A percentile compares a stretch with the other conserved stretches of the same genome.
Evolutionary conservation across 208 protist genomes (phyloP).

Genomic region (Wallacemonas sp.): DNA sequence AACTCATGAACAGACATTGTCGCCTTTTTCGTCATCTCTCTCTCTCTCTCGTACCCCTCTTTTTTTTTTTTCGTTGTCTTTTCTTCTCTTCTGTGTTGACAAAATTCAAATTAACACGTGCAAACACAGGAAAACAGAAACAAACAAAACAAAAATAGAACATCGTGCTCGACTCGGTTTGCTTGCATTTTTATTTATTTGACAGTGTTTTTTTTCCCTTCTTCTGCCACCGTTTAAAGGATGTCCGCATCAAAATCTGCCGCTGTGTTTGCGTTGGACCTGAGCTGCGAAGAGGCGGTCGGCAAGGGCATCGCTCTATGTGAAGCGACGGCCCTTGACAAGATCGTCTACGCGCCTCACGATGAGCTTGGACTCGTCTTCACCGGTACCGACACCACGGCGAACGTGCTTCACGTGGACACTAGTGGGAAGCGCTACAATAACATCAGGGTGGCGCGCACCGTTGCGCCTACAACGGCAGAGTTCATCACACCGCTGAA

Average conservation of each 20-base stretch:
- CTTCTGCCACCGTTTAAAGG: background rate
- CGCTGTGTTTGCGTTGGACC: constrained; percentile 56
- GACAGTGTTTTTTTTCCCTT: background rate
- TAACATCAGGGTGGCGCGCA: constrained; percentile 38
- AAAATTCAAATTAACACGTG: background rate
- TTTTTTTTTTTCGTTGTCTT: constrained; percentile 10
- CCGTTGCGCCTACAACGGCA: constrained; percentile 21
- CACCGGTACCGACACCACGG: constrained; percentile 36
- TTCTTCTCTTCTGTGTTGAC: constrained; percentile 6
- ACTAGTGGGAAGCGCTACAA: constrained; percentile 13
- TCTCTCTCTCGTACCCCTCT: too few species aligned
- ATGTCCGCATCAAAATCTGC: constrained; percentile 32
- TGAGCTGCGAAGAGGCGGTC: constrained; percentile 27
- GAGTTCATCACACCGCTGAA: constrained; percentile 18
- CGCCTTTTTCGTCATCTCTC: too few species aligned
- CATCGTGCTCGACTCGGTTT: background rate
- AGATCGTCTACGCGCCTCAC: constrained; percentile 48
- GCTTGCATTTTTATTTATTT: background rate
- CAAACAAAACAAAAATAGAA: background rate
- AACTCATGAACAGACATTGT: too few species aligned
- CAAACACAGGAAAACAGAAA: background rate
- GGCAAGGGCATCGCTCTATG: constrained; percentile 36
- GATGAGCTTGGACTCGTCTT: constrained; percentile 80
- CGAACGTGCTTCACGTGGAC: constrained; percentile 33
- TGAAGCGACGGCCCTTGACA: constrained; percentile 23